Evolutionary conservation across 176 grass and related monocot species (phyloP).

Genomic region (Saccharum officinarum): DNA sequence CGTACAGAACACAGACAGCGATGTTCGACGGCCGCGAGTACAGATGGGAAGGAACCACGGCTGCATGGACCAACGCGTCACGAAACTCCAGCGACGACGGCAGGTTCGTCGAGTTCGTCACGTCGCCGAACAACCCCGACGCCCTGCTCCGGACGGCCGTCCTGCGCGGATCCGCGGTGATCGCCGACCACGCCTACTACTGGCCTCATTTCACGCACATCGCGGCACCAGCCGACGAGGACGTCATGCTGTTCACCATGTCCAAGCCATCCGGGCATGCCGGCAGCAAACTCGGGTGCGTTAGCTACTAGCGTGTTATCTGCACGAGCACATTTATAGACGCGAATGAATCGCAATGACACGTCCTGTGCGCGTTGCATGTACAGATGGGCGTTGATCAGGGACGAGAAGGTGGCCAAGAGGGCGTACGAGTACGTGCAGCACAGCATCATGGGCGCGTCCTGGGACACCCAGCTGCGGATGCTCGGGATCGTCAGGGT

Average conservation of each 20-base stretch:
- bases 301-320: background rate
- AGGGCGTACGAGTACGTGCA: slow-evolving; percentile 36
- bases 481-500: slow-evolving; percentile 50
- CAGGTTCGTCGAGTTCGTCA: slow-evolving; percentile 68
- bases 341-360: background rate
- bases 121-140: slow-evolving; percentile 81
- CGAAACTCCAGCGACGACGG: background rate
- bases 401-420: slow-evolving; percentile 52
- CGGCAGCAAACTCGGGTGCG: slow-evolving; percentile 68
- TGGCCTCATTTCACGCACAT: slow-evolving; percentile 79
- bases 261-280: slow-evolving; percentile 75
- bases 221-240: slow-evolving; percentile 50
- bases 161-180: slow-evolving; percentile 43
- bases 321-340: background rate
- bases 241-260: slow-evolving; percentile 73
- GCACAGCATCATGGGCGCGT: slow-evolving; percentile 50
- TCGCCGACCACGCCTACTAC: slow-evolving; percentile 81
- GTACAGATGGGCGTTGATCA: slow-evolving; percentile 77
- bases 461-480: slow-evolving; percentile 74
- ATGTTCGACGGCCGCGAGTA: slow-evolving; percentile 55
- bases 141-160: slow-evolving; percentile 31
- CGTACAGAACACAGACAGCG: slow-evolving; percentile 33
- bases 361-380: background rate
- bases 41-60: slow-evolving; percentile 42
- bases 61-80: slow-evolving; percentile 38